Evolutionary conservation across 352 stramenopile species (phyloP).

Genomic region (Labyrinthula sp.): DNA sequence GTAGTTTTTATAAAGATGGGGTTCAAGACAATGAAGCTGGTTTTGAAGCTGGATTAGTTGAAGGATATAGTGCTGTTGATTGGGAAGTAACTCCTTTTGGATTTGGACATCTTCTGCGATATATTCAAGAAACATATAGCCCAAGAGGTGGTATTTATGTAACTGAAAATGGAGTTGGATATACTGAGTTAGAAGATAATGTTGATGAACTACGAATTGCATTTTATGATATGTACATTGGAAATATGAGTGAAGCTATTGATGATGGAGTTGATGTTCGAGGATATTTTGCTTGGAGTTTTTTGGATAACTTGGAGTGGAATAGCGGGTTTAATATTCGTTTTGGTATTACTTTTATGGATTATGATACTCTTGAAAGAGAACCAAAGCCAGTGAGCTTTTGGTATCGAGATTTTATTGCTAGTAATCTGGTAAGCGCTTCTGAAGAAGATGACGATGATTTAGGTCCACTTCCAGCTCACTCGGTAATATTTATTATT

Average conservation of each 20-base stretch:
- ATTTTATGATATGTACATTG: constrained; percentile 57
- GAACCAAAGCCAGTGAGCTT: not conserved
- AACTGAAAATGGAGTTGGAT: constrained; percentile 83
- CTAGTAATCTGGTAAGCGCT: no score
- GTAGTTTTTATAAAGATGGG: not conserved
- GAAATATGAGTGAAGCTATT: constrained; percentile 42
- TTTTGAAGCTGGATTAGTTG: not conserved
- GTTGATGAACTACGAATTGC: no score
- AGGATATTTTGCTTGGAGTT: constrained; percentile 71
- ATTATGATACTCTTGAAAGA: constrained; percentile 37
- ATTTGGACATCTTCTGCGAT: constrained; percentile 59
- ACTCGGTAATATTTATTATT: no score
- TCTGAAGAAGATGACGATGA: no score
- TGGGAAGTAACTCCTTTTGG: constrained; percentile 49
- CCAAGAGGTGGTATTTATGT: constrained; percentile 51
- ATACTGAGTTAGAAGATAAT: no score
- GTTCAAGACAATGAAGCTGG: not conserved
- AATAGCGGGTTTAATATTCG: constrained; percentile 49
- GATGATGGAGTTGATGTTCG: constrained; percentile 43
- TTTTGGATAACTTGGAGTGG: constrained; percentile 85
- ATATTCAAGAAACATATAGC: constrained; percentile 59
- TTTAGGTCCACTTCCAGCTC: no score
- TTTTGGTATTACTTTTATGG: constrained; percentile 52
- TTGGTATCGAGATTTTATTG: not conserved
- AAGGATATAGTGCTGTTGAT: no score